Evolutionary conservation across 805 yeast species (phyloP).

Genomic region (Ogataea paradorogensis): DNA sequence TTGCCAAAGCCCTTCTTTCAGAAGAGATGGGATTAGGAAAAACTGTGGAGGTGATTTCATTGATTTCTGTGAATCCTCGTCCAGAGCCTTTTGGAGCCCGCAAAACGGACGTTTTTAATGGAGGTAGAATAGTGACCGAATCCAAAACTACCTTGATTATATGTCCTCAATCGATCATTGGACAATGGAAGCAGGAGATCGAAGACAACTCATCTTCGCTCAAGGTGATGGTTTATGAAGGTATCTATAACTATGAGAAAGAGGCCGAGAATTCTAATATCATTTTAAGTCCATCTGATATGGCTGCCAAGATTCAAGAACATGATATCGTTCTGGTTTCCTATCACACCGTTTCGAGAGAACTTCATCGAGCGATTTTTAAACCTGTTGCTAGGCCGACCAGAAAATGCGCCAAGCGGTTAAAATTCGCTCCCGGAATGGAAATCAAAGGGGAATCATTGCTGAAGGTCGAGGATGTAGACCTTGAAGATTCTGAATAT

Average conservation of each 20-base stretch:
- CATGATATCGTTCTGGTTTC: constrained; percentile 82
- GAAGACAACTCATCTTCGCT: constrained; percentile 54
- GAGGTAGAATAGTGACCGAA: constrained; percentile 43
- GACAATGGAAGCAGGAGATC: constrained; percentile 86
- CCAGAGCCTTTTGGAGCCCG: constrained; percentile 25
- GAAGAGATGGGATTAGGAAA: constrained; percentile 99
- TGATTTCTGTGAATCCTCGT: constrained; percentile 61
- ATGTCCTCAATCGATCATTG: constrained; percentile 78
- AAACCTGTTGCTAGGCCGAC: constrained; percentile 55
- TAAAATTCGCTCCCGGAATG: constrained; percentile 5
- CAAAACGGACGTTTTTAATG: constrained; percentile 38
- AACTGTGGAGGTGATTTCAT: constrained; percentile 77
- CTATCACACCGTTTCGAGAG: constrained; percentile 66
- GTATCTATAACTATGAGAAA: constrained; percentile 38
- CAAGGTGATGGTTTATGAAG: constrained; percentile 61
- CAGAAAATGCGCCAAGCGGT: constrained; percentile 35
- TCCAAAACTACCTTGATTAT: constrained; percentile 76
- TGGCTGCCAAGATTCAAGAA: constrained; percentile 53
- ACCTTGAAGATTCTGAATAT: constrained; percentile 22
- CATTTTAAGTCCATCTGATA: constrained; percentile 27
- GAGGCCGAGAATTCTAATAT: constrained; percentile 31
- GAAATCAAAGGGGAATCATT: constrained; percentile 6
- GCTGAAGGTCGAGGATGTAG: constrained; percentile 18
- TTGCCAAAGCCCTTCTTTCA: constrained; percentile 66
- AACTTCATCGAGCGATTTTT: constrained; percentile 75